Percentiles rank a stretch among this genome's conserved stretches.
Conservation (phyloP, 2,329 filamentous ascomycete species). For the Arthrinium phaeospermum region DNA sequence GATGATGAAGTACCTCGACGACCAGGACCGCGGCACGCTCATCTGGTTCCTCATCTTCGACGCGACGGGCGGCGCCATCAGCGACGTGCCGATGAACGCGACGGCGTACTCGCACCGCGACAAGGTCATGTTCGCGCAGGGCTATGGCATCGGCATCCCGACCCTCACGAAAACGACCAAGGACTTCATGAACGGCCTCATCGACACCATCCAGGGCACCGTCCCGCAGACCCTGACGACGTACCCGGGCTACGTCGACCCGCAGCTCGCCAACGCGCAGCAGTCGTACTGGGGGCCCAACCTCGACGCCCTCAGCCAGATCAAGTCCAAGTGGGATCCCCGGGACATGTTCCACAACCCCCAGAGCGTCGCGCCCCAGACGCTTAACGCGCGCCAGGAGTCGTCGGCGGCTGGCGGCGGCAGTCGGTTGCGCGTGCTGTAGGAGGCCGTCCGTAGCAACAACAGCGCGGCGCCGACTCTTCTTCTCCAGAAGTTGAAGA, state of each 20-base stretch:
- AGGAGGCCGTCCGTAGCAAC: not conserved
- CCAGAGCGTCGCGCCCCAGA: slow-evolving; percentile 52
- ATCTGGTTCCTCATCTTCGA: slow-evolving; percentile 70
- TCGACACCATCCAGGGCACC: slow-evolving; percentile 47
- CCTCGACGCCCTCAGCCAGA: slow-evolving; percentile 48
- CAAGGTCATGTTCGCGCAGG: slow-evolving; percentile 68
- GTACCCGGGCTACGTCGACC: slow-evolving; percentile 70
- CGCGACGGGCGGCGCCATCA: slow-evolving; percentile 63
- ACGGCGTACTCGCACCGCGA: slow-evolving; percentile 70
- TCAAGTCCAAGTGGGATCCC: slow-evolving; percentile 61
- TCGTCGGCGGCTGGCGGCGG: not conserved
- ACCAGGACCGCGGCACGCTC: slow-evolving; percentile 53
- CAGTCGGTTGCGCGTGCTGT: not conserved
- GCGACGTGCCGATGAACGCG: slow-evolving; percentile 58
- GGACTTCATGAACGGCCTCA: slow-evolving; percentile 58
- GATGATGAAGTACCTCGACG: slow-evolving; percentile 61
- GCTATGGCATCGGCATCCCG: slow-evolving; percentile 60
- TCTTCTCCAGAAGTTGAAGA: not conserved
- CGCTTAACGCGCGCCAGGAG: slow-evolving; percentile 20
- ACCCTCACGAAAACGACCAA: slow-evolving; percentile 52
- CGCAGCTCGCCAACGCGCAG: slow-evolving; percentile 52
- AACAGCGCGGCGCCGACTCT: not conserved
- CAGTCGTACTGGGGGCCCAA: slow-evolving; percentile 62
- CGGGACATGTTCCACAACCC: slow-evolving; percentile 63
- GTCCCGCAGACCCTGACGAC: slow-evolving; percentile 51